Evolutionary conservation across 805 yeast genomes (phyloP).

Genomic region (Saturnispora galanensis): DNA sequence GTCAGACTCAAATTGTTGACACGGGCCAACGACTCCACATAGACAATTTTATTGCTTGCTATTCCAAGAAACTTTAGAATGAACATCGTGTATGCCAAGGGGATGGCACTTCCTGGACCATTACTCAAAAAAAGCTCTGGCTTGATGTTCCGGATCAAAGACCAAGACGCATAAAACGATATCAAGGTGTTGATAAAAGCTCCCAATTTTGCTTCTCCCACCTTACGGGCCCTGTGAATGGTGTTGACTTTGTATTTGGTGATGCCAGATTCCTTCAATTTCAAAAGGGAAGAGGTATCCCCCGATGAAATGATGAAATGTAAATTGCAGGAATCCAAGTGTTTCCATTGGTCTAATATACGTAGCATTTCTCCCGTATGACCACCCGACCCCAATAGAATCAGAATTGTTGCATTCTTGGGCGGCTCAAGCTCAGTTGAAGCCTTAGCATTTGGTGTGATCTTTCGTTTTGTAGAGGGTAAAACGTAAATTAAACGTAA

Average conservation of each 20-base stretch:
- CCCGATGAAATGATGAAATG: constrained; percentile 33
- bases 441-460: too few relatives aligned
- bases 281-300: constrained; percentile 35
- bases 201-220: constrained; percentile 27
- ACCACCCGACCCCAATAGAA: constrained; percentile 91
- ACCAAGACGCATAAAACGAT: constrained; percentile 22
- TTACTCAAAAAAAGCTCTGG: constrained; percentile 37
- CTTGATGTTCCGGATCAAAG: constrained; percentile 6
- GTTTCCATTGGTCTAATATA: constrained; percentile 36
- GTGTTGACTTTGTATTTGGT: constrained; percentile 16
- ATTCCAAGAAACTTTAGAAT: constrained; percentile 38
- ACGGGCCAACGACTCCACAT: constrained; percentile 81
- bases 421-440: too few relatives aligned
- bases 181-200: constrained; percentile 27
- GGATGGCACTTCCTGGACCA: constrained; percentile 80
- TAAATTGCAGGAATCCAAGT: constrained; percentile 16
- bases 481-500: constrained; percentile 17
- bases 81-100: constrained; percentile 52
- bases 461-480: constrained; percentile 14
- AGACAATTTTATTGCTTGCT: constrained; percentile 50
- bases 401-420: constrained; percentile 9
- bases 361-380: constrained; percentile 95
- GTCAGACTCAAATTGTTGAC: constrained; percentile 66
- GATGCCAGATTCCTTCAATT: constrained; percentile 31
- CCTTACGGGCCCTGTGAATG: constrained; percentile 29